Evolutionary conservation across 352 stramenopile genomes (phyloP), one percentile per base, ranked within the genome.

Genomic region (Phytophthora citrophthora): DNA sequence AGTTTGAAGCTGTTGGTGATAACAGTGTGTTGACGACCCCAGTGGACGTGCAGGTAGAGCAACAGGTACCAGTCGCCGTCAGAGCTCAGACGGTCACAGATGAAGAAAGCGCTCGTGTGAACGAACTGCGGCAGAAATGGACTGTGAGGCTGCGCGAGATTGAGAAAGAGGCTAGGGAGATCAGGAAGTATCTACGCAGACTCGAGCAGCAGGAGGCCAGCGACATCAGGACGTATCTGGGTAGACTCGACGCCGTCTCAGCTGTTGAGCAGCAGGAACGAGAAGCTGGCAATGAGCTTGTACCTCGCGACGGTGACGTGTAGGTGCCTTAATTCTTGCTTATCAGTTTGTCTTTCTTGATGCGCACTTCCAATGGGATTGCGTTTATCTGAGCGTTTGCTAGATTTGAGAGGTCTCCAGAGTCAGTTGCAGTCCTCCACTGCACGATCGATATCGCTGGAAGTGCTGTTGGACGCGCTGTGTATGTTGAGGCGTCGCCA

Each of bases 391-490:
- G 5, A 40, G 10, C 7, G 15, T 9, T 18, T 13, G 12, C 48
- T 64, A 76, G 24, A 75, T 58, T 15, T 51, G 26, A 26, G 63
- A 72, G 13, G 41, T 55, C 3, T 55, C 49, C 24, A 76, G 36
- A n/a, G 29, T 48, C 6, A 77, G 48, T 11, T 65, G n/a, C 57
- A 71, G 26, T 45, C 48, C 69, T 18, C 34, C 54, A n/a, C 27
- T 27, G 23, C 65, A 68, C 4, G 36, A 8, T 39, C 64, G 62
- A 65, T 89, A 91, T 11, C 70, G 68, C 31, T 72, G 36, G 43
- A 91, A 90, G 48, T 80, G 72, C 55, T 61, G 47, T 26, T 69
- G 68, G 23, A 74, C 55, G 16, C 58, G 59, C 29, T 61, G 49
- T 11, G 4, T 46, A 32, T 76, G 54, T 11, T 47, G 34, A 15